phyloP scores from a whole-genome alignment of 2,329 filamentous ascomycete species.

The Sporothrix euskadiensis region DNA sequence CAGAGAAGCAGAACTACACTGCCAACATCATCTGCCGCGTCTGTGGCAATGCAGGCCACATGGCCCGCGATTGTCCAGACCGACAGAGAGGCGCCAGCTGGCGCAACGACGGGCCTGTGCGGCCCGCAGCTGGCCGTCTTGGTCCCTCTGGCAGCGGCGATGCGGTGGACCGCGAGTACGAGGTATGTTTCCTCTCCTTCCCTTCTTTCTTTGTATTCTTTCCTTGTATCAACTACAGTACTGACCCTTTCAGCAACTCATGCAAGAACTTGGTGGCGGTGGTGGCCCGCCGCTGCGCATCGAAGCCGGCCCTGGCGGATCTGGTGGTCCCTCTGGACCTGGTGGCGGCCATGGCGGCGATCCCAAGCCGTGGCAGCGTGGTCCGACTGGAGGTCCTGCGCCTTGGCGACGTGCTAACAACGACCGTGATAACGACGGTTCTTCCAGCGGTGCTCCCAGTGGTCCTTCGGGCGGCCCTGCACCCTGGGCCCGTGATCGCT shows the following conservation, averaged over 20 bases:
- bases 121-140: slow-evolving; percentile 63
- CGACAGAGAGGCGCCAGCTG: slow-evolving; percentile 86
- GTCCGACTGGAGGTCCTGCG: slow-evolving; percentile 78
- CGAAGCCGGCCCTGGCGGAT: slow-evolving; percentile 73
- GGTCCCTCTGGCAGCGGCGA: slow-evolving; percentile 66
- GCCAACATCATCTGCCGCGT: slow-evolving; percentile 98
- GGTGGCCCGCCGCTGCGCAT: slow-evolving; percentile 74
- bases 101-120: slow-evolving; percentile 71
- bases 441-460: slow-evolving; percentile 32
- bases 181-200: slow-evolving; percentile 60
- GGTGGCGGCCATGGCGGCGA: slow-evolving; percentile 56
- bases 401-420: slow-evolving; percentile 68
- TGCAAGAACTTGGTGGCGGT: slow-evolving; percentile 91
- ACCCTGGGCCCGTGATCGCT: slow-evolving; percentile 63
- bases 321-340: slow-evolving; percentile 55
- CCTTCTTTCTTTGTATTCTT: background rate
- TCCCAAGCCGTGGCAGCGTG: slow-evolving; percentile 84
- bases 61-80: slow-evolving; percentile 97
- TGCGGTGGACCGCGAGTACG: slow-evolving; percentile 89
- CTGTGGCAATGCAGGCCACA: slow-evolving; percentile 96
- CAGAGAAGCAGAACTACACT: slow-evolving; percentile 97
- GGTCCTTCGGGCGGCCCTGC: slow-evolving; percentile 51
- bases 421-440: slow-evolving; percentile 50
- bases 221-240: background rate
- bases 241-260: slow-evolving; percentile 68